These are phyloP conservation scores for Botrytis porri DNA, from an alignment of 2,329 filamentous ascomycete genomes.

Conservation along the genomic window DNA sequence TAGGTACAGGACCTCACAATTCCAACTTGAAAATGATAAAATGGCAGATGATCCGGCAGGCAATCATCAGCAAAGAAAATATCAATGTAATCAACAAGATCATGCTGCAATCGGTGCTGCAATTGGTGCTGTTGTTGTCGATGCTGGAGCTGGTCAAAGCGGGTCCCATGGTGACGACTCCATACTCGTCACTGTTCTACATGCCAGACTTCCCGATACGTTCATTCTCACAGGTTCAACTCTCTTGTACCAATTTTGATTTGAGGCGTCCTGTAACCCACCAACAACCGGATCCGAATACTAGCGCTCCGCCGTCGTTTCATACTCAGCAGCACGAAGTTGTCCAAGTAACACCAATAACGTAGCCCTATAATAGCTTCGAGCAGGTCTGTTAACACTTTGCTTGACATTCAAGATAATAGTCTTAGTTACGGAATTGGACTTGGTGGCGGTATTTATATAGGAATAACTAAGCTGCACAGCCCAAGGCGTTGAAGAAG, in stretches of 20 bases:
- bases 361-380: not conserved
- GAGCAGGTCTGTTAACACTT: not conserved
- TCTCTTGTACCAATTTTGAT: not conserved
- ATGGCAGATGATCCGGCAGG: no score
- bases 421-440: not conserved
- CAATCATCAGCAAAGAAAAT: no score
- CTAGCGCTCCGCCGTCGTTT: not conserved
- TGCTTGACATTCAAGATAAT: not conserved
- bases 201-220: not conserved
- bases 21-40: no score
- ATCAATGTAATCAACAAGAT: no score
- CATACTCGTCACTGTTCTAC: not conserved
- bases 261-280: not conserved
- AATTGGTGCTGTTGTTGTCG: no score
- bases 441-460: not conserved
- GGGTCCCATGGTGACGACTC: no score
- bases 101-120: no score
- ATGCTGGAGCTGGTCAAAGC: no score
- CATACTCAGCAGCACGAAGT: not conserved
- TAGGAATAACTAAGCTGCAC: not conserved
- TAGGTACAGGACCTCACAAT: no score
- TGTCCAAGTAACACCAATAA: not conserved
- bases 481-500: not conserved
- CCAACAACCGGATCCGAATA: not conserved
- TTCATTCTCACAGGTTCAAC: not conserved